A percentile compares a stretch with the other conserved stretches of the same genome.
Evolutionary conservation across 2,329 filamentous ascomycete species (phyloP).

Genomic region (Sarocladiaceae sp.): DNA sequence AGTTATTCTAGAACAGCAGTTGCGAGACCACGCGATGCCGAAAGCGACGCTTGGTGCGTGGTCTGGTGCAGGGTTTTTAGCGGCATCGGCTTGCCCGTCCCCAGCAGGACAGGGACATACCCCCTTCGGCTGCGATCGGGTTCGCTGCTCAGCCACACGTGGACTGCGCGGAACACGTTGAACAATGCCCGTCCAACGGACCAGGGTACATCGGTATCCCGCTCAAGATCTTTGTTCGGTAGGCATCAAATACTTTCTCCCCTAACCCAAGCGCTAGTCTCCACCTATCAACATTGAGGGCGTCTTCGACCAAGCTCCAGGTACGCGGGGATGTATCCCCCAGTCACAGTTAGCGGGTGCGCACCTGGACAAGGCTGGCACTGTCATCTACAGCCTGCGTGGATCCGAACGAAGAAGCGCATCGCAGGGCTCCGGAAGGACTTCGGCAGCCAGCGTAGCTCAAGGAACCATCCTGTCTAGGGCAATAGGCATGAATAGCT

Average conservation of each 20-base stretch:
- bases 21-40: slow-evolving; percentile 1
- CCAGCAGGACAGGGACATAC: neutral
- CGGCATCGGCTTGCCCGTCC: neutral
- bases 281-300: neutral
- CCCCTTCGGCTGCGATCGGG: neutral
- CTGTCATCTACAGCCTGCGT: too few relatives aligned
- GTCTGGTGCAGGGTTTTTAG: neutral
- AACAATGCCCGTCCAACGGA: too few relatives aligned
- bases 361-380: too few relatives aligned
- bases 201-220: neutral
- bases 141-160: slow-evolving; percentile 1
- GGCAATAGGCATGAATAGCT: too few relatives aligned
- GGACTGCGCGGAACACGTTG: too few relatives aligned
- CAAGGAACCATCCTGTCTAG: too few relatives aligned
- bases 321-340: too few relatives aligned
- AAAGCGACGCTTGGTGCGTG: neutral
- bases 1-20: slow-evolving; percentile 3
- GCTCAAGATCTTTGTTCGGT: neutral
- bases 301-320: too few relatives aligned
- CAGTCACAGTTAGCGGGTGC: too few relatives aligned
- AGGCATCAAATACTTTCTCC: slow-evolving; percentile 2
- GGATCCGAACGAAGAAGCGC: too few relatives aligned
- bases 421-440: too few relatives aligned
- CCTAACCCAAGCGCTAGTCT: slow-evolving; percentile 9
- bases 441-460: too few relatives aligned